phyloP scores from a whole-genome alignment of 2,329 filamentous ascomycete species.

The Pyricularia pennisetigena region DNA sequence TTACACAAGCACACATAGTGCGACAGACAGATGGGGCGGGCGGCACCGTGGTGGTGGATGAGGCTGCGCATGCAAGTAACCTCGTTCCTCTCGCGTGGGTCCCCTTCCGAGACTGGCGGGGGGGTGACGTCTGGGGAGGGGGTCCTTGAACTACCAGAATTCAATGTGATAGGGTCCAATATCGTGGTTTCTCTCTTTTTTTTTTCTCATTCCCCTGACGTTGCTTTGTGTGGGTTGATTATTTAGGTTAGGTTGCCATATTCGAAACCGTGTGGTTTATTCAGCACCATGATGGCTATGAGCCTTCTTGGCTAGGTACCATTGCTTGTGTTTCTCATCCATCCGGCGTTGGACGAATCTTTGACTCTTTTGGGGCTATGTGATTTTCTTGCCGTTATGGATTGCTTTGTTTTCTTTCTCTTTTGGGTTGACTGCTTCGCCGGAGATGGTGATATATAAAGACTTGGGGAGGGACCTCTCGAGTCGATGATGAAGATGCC shows the following conservation, averaged over 20 bases:
- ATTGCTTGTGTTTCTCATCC: background rate
- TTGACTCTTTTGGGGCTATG: background rate
- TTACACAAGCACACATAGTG: background rate
- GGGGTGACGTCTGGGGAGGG: too few species aligned
- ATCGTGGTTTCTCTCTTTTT: background rate
- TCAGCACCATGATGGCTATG: background rate
- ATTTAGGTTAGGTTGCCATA: background rate
- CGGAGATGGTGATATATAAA: background rate
- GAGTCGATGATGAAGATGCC: background rate
- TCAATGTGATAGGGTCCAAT: background rate
- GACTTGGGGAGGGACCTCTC: background rate
- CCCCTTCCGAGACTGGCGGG: too few species aligned
- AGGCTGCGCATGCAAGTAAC: background rate
- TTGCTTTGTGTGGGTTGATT: background rate
- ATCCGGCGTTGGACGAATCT: background rate
- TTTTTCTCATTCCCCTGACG: background rate
- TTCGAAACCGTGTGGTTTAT: background rate
- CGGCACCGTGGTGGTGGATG: background rate
- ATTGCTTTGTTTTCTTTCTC: too few species aligned
- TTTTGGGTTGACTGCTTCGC: background rate
- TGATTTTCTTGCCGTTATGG: background rate
- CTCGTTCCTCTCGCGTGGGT: background rate
- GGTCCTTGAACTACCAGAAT: too few species aligned
- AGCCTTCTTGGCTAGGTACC: background rate
- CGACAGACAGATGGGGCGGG: background rate